Evolutionary conservation across 495 filamentous ascomycete genomes (phyloP).

Genomic region (Tuber microsphaerosporum): DNA sequence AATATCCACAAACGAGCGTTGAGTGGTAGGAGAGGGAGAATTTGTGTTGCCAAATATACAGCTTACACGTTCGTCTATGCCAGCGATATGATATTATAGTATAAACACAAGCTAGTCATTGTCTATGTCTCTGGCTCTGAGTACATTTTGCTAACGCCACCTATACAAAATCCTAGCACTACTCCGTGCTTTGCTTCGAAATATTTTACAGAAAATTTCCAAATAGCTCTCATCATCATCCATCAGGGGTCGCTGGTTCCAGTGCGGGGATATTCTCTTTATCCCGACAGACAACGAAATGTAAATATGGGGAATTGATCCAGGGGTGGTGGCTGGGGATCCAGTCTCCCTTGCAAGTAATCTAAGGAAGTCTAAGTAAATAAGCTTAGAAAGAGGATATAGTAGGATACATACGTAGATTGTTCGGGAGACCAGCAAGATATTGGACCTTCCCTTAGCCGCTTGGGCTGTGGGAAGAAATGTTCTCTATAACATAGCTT

Average conservation of each 20-base stretch:
- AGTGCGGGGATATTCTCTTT: not conserved
- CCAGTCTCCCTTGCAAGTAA: not conserved
- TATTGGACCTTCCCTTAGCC: slow-evolving; percentile 3
- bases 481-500: not conserved
- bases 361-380: not conserved
- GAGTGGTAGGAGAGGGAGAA: too few relatives aligned
- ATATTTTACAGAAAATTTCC: not conserved
- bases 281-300: not conserved
- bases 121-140: too few relatives aligned
- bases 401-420: not conserved
- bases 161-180: too few relatives aligned
- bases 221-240: not conserved
- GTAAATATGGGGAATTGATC: not conserved
- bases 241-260: not conserved
- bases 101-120: too few relatives aligned
- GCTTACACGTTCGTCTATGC: too few relatives aligned
- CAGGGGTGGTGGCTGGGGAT: not conserved
- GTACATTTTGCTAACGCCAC: too few relatives aligned
- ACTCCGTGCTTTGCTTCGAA: not conserved
- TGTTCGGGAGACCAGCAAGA: not conserved
- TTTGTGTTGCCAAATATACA: too few relatives aligned
- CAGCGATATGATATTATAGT: too few relatives aligned
- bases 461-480: not conserved
- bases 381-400: not conserved
- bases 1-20: too few relatives aligned